Base-by-base conservation (phyloP, 495 filamentous ascomycete genomes). In the Aspergillus leporis region DNA sequence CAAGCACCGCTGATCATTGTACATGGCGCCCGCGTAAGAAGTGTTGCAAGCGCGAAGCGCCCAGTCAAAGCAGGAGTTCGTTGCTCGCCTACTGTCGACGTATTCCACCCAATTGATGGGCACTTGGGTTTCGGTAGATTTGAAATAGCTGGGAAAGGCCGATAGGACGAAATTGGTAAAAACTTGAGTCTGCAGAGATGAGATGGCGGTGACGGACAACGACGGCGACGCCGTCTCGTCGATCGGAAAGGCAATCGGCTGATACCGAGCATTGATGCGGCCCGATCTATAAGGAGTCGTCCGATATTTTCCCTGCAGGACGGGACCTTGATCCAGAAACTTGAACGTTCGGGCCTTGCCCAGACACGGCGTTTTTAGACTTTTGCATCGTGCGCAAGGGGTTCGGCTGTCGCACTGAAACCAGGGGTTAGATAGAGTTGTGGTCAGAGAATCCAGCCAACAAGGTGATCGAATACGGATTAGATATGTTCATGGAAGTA, bases 41-140 rank as follows among this genome's bases (percentile, higher is more conserved):
- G 65, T 55, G 21, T 62, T 73, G 45, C 68, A 55, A 31, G 66
- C 63, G 40, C 70, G 65, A 16, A 73, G 56, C 14, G 68, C 66
- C 66, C 65, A 69, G 46, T 73, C 66, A 22, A 66, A 67, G 25
- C 60, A 60, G 21, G 59, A 57, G 36, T 57, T 51, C 7, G 56
- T 46, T 5, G 57, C 61, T 19, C 61, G 40, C 34, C 61, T 51
- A 3, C 38, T 25, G 45, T 62, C 62, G 36, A 71, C 67, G 56
- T 67, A 67, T 28, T 66, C 65, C 4, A 71, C 64, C 64, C 69
- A 73, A 40, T 70, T 70, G 46, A 69, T 58, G 3, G 67, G 65
- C 3, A 70, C 68, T 22, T 61, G 55, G 1, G 59, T 63, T 38
- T 69, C 66, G 14, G 65, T 69, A 38, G 61, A 61, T 21, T 67